These are phyloP conservation scores for Phytophthora sp. DNA, from an alignment of 352 stramenopile species.

Conservation along the genomic window DNA sequence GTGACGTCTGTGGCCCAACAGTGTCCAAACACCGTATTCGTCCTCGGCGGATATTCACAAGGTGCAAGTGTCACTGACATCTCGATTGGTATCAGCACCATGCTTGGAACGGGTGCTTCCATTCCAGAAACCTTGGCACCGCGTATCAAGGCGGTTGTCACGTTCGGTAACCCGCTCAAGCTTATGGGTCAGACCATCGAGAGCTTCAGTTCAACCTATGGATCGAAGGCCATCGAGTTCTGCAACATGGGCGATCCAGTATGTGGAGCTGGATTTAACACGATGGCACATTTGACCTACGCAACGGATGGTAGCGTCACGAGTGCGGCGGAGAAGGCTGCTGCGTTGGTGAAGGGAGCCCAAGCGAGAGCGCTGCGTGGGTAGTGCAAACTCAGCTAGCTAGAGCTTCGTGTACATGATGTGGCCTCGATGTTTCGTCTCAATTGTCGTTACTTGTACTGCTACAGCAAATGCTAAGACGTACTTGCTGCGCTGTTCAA, in stretches of 20 bases:
- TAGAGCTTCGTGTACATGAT: neutral
- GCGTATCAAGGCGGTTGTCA: slow-evolving; percentile 34
- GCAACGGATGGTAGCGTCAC: slow-evolving; percentile 32
- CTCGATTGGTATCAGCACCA: slow-evolving; percentile 34
- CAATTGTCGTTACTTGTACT: too few relatives aligned
- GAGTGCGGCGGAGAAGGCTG: slow-evolving; percentile 28
- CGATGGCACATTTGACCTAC: slow-evolving; percentile 36
- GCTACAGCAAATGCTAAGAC: too few relatives aligned
- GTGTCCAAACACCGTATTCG: slow-evolving; percentile 39
- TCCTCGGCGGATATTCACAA: slow-evolving; percentile 41
- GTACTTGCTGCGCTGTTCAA: too few relatives aligned
- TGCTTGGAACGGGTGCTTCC: slow-evolving; percentile 22
- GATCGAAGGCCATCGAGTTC: slow-evolving; percentile 36
- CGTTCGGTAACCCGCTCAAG: slow-evolving; percentile 42
- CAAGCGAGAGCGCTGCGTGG: neutral
- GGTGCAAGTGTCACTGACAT: slow-evolving; percentile 41
- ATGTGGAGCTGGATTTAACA: slow-evolving; percentile 35
- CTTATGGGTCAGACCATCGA: slow-evolving; percentile 37
- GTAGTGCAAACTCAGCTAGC: neutral
- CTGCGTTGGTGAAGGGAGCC: slow-evolving; percentile 13
- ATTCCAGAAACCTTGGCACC: slow-evolving; percentile 30
- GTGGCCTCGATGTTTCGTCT: too few relatives aligned
- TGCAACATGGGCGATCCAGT: slow-evolving; percentile 40
- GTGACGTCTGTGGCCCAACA: slow-evolving; percentile 25
- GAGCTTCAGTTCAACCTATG: slow-evolving; percentile 31